Conservation (phyloP, 208 protist species). For the Giardia duodenalis region DNA sequence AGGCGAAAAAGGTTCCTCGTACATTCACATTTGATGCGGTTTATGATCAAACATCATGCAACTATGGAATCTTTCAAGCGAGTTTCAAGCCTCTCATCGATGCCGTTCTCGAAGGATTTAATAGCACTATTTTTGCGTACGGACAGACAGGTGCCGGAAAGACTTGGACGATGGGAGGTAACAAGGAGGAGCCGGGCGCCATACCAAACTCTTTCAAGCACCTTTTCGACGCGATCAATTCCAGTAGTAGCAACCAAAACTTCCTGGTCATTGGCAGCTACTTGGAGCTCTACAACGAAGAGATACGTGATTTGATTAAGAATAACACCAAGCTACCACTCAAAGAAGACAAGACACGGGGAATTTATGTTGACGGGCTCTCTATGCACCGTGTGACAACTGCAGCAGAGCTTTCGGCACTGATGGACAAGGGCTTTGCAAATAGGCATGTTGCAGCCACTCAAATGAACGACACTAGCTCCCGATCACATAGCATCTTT, state of each 20-base stretch:
- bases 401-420: neutral
- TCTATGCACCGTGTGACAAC: neutral
- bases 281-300: conserved; percentile 47
- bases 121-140: conserved; percentile 43
- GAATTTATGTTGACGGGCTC: conserved; percentile 31
- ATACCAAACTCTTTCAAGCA: conserved; percentile 28
- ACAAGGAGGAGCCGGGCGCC: neutral
- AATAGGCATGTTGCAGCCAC: conserved; percentile 30
- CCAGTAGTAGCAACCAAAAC: neutral
- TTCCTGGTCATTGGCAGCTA: conserved; percentile 26
- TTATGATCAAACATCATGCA: neutral
- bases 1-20: neutral
- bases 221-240: conserved; percentile 31
- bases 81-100: conserved; percentile 25
- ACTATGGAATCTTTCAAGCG: conserved; percentile 15
- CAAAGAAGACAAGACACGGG: neutral
- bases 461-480: conserved; percentile 32
- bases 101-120: conserved; percentile 35
- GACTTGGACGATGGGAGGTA: conserved; percentile 31
- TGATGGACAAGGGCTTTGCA: conserved; percentile 15
- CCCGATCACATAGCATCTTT: conserved; percentile 39
- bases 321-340: neutral
- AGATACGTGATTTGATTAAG: conserved; percentile 40
- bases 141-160: conserved; percentile 35
- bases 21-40: conserved; percentile 31